These are phyloP conservation scores for Myxozyma mucilagina DNA, from an alignment of 805 yeast species.

Conservation along the genomic window DNA sequence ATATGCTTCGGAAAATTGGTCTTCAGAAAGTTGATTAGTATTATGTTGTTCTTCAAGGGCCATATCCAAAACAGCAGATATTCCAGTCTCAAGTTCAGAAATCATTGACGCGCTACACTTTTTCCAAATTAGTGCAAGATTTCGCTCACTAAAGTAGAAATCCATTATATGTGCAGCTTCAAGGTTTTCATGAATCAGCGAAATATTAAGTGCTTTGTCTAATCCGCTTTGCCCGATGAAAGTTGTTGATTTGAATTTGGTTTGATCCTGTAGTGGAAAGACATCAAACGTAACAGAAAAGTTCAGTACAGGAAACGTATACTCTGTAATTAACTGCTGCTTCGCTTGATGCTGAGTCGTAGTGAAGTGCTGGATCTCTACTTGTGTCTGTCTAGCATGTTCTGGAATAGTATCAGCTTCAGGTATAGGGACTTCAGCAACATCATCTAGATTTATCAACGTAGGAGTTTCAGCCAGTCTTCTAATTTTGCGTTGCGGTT, in stretches of 20 bases:
- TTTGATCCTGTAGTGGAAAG: slow-evolving; percentile 20
- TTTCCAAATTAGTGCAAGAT: slow-evolving; percentile 11
- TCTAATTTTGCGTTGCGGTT: slow-evolving; percentile 13
- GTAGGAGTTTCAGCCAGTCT: slow-evolving; percentile 1
- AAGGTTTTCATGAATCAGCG: background rate
- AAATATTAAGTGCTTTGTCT: slow-evolving; percentile 9
- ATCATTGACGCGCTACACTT: background rate
- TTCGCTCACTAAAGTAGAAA: slow-evolving; percentile 1
- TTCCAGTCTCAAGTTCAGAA: slow-evolving; percentile 16
- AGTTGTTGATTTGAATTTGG: slow-evolving; percentile 17
- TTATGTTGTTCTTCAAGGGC: slow-evolving; percentile 26
- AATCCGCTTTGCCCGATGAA: slow-evolving; percentile 27
- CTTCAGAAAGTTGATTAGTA: background rate
- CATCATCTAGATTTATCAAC: background rate
- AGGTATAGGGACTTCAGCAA: background rate
- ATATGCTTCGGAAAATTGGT: slow-evolving; percentile 16
- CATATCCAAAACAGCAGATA: slow-evolving; percentile 17
- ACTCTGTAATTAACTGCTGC: slow-evolving; percentile 9
- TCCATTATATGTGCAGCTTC: background rate
- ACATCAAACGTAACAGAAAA: slow-evolving; percentile 30
- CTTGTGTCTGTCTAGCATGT: background rate
- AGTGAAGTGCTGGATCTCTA: background rate
- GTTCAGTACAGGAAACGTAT: slow-evolving; percentile 16
- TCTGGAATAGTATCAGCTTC: background rate
- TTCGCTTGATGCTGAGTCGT: background rate